These are phyloP conservation scores for Phaeotremella skinneri DNA, from an alignment of 768 basidiomycete species.

Conservation along the genomic window DNA sequence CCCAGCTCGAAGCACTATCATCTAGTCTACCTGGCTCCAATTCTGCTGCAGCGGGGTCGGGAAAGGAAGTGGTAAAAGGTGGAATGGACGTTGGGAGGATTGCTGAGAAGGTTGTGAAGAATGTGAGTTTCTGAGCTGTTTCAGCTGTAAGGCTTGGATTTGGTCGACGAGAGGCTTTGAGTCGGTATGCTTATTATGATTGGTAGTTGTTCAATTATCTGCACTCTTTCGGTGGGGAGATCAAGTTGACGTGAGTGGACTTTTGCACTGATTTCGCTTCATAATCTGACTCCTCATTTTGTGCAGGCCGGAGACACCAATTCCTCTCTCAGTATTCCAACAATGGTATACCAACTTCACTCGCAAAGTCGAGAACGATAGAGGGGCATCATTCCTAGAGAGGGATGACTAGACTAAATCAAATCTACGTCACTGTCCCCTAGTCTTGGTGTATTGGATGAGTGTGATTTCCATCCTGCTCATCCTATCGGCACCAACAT, in stretches of 20 bases:
- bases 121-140: constrained; percentile 36
- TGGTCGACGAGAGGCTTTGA: no score
- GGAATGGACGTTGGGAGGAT: constrained; percentile 43
- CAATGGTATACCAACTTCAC: constrained; percentile 49
- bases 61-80: constrained; percentile 21
- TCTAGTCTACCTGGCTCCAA: constrained; percentile 3
- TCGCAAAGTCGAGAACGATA: constrained; percentile 47
- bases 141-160: not conserved
- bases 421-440: no score
- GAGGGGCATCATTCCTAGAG: constrained; percentile 44
- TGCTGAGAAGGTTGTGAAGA: constrained; percentile 51
- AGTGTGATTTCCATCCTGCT: no score
- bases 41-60: constrained; percentile 16
- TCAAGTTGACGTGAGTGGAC: constrained; percentile 44
- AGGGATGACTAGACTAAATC: constrained; percentile 36
- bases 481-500: no score
- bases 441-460: no score
- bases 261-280: not conserved
- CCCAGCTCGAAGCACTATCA: constrained; percentile 30
- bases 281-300: not conserved
- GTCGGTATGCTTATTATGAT: no score
- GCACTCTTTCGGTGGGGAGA: constrained; percentile 50
- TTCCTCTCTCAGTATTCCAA: constrained; percentile 50
- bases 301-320: constrained; percentile 49
- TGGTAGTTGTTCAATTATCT: constrained; percentile 51